phyloP scores from a whole-genome alignment of 768 basidiomycete genomes.

The Xerocomus brunneocitrinus region DNA sequence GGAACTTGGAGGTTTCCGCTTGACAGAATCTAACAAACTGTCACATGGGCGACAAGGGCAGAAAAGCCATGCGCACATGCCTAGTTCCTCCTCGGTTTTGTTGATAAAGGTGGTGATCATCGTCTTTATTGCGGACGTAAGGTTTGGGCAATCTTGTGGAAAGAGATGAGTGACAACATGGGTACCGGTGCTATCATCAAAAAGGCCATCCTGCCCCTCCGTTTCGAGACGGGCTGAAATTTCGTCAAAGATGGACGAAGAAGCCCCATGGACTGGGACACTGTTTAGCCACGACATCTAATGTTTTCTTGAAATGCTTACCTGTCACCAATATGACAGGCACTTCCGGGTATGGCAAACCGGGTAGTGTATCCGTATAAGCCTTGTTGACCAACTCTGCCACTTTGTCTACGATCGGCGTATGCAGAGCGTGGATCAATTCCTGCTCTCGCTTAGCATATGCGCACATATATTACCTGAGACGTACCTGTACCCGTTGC shows the following conservation, averaged over 20 bases:
- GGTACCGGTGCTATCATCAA: constrained; percentile 13
- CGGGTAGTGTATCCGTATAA: constrained; percentile 44
- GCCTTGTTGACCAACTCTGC: constrained; percentile 40
- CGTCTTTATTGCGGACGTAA: constrained; percentile 49
- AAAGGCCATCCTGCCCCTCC: constrained; percentile 20
- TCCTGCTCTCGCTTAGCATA: constrained; percentile 29
- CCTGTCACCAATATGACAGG: constrained; percentile 57
- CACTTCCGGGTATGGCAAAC: constrained; percentile 56
- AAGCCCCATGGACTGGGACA: constrained; percentile 40
- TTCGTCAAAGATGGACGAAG: constrained; percentile 44
- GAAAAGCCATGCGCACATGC: constrained; percentile 20
- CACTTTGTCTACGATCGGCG: constrained; percentile 44
- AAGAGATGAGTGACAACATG: constrained; percentile 47
- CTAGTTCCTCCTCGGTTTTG: constrained; percentile 29
- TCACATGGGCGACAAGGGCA: background rate
- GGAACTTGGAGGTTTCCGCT: constrained; percentile 46
- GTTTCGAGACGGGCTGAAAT: constrained; percentile 36
- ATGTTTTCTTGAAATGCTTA: constrained; percentile 24
- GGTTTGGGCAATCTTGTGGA: constrained; percentile 52
- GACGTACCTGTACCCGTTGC: constrained; percentile 47
- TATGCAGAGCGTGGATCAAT: constrained; percentile 45
- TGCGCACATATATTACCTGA: background rate
- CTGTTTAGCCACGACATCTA: constrained; percentile 1
- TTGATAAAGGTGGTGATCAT: constrained; percentile 53
- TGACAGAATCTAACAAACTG: constrained; percentile 31